Percentiles rank a stretch among this genome's conserved stretches.
Conservation (phyloP, 2,329 filamentous ascomycete genomes). For the Aureobasidium uvarum region DNA sequence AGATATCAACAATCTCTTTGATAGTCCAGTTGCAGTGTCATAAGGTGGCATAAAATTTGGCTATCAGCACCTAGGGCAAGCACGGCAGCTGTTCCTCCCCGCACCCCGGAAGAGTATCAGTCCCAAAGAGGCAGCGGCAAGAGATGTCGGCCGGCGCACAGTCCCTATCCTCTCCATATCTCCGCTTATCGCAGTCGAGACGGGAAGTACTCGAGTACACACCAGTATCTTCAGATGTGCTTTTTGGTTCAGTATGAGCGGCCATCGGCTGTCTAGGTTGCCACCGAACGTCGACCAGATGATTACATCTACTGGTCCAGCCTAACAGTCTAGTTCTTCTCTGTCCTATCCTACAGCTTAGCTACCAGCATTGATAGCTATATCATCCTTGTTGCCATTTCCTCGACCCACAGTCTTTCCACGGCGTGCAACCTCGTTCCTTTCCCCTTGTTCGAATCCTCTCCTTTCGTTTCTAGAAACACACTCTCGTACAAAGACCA, state of each 20-base stretch:
- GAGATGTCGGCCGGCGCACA: constrained; percentile 14
- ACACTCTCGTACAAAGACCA: background rate
- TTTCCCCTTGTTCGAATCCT: background rate
- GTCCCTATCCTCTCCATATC: constrained; percentile 1
- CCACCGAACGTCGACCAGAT: background rate
- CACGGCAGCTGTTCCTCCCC: constrained; percentile 11
- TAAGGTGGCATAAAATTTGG: background rate
- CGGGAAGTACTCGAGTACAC: background rate
- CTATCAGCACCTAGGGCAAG: constrained; percentile 5
- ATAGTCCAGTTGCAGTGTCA: background rate
- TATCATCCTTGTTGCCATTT: background rate
- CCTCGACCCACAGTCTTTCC: background rate
- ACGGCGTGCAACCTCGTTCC: background rate
- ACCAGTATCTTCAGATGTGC: constrained; percentile 9
- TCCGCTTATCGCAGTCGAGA: constrained; percentile 25
- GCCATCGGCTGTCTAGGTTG: constrained; percentile 1
- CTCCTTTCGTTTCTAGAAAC: background rate
- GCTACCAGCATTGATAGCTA: background rate
- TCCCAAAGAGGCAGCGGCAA: constrained; percentile 18
- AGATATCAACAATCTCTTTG: background rate
- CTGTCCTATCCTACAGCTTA: background rate
- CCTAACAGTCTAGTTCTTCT: background rate
- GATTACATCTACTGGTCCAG: background rate
- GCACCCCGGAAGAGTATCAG: background rate
- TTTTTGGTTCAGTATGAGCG: constrained; percentile 15